Percentiles rank a stretch among this genome's conserved stretches.
These are phyloP conservation scores for Halenospora varia DNA, from an alignment of 495 filamentous ascomycete genomes.

Conservation along the genomic window DNA sequence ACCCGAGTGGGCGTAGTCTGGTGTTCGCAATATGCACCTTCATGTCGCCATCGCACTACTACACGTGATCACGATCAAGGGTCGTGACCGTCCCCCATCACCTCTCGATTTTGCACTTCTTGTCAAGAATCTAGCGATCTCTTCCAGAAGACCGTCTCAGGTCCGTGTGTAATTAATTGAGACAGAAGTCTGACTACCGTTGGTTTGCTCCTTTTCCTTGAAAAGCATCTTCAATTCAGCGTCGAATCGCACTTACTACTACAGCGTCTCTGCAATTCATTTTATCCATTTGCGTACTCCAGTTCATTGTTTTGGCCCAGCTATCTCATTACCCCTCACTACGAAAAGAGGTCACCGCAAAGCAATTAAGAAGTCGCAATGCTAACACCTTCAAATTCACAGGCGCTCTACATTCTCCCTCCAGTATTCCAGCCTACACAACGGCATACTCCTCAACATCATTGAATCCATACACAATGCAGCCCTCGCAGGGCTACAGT, in stretches of 20 bases:
- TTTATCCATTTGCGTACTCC: too few relatives aligned
- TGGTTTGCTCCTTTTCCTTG: neutral
- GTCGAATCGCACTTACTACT: too few relatives aligned
- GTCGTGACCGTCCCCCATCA: neutral
- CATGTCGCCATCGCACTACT: neutral
- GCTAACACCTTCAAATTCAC: neutral
- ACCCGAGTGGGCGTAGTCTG: neutral
- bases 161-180: neutral
- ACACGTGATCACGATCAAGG: neutral
- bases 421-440: neutral
- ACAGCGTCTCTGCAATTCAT: too few relatives aligned
- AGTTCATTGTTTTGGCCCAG: too few relatives aligned
- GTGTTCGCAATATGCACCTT: neutral
- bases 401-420: neutral
- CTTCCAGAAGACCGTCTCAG: neutral
- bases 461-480: neutral
- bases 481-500: neutral
- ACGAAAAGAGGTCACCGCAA: too few relatives aligned
- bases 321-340: too few relatives aligned
- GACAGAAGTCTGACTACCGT: neutral
- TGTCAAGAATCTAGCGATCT: neutral
- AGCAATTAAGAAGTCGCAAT: too few relatives aligned
- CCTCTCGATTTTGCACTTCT: neutral
- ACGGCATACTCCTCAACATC: neutral
- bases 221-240: too few relatives aligned